Conservation (phyloP, 495 filamentous ascomycete species). For the Penicillium cosmopolitanum region DNA sequence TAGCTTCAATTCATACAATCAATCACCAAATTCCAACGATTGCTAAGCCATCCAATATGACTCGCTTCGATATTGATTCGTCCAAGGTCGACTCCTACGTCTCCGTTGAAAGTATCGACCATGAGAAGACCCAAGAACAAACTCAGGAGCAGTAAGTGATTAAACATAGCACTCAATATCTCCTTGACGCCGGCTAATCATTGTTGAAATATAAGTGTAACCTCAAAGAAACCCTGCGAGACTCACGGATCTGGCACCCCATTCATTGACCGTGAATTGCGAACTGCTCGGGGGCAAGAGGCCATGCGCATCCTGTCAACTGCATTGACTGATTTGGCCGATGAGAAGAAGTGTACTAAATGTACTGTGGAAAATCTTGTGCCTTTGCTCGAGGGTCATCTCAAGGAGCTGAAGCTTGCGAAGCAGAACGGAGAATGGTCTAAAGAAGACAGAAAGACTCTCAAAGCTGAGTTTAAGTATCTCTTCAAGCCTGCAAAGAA, state of each 20-base stretch:
- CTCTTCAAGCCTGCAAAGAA: conserved; percentile 20
- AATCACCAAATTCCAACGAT: background rate
- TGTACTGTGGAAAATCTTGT: conserved; percentile 22
- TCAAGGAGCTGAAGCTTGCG: conserved; percentile 15
- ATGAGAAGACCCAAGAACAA: background rate
- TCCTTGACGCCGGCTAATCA: background rate
- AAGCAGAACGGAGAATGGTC: conserved; percentile 24
- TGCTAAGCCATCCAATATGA: background rate
- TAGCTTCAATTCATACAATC: background rate
- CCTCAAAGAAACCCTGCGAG: conserved; percentile 8
- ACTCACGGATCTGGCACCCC: conserved; percentile 18
- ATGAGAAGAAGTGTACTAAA: conserved; percentile 21
- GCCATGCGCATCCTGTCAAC: conserved; percentile 8
- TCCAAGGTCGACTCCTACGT: background rate
- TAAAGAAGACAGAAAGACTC: conserved; percentile 22
- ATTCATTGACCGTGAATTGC: conserved; percentile 18
- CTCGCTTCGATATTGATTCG: background rate
- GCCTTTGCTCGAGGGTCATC: conserved; percentile 14
- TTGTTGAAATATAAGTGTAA: background rate
- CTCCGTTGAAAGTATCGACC: background rate
- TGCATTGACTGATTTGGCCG: conserved; percentile 18
- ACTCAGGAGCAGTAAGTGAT: background rate
- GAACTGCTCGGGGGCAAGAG: conserved; percentile 11
- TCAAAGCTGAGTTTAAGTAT: conserved; percentile 23
- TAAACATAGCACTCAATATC: background rate